Evolutionary conservation across 305 asterid species (phyloP).

Genomic region (Lippia alba): DNA sequence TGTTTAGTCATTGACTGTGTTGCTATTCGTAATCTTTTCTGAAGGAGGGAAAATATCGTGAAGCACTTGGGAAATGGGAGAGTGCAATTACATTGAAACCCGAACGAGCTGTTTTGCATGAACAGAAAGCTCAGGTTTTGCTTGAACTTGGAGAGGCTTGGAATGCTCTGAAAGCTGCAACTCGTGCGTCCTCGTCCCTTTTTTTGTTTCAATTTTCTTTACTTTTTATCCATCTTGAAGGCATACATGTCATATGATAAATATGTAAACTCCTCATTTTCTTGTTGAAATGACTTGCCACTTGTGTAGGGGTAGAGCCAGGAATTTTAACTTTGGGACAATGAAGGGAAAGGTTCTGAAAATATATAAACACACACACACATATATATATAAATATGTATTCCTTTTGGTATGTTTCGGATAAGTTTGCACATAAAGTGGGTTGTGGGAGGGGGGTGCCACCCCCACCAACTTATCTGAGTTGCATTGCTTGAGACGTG

Average conservation of each 20-base stretch:
- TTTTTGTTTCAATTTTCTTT: conserved; percentile 8
- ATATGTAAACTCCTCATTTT: not conserved
- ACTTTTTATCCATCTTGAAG: conserved; percentile 19
- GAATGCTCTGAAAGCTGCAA: conserved; percentile 83
- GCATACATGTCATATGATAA: conserved; percentile 5
- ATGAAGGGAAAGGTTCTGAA: too few species aligned
- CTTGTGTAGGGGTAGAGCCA: too few species aligned
- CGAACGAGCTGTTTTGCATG: conserved; percentile 72
- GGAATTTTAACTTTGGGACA: too few species aligned
- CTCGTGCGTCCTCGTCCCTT: conserved; percentile 50
- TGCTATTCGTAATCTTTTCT: conserved; percentile 15
- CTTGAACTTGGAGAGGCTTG: conserved; percentile 93
- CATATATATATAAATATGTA: too few species aligned
- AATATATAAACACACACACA: too few species aligned
- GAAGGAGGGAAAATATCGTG: conserved; percentile 76
- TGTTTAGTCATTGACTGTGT: not conserved
- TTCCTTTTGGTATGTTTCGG: too few species aligned
- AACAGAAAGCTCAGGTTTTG: conserved; percentile 89
- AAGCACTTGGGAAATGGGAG: conserved; percentile 95
- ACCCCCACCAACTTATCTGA: not conserved
- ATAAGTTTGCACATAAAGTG: too few species aligned
- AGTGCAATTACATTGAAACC: conserved; percentile 77
- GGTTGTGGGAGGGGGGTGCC: too few species aligned
- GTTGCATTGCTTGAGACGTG: conserved; percentile 11
- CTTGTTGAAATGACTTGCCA: not conserved